These are phyloP conservation scores for Pseudodiploospora longispora DNA, from an alignment of 2,329 filamentous ascomycete species.

Conservation along the genomic window DNA sequence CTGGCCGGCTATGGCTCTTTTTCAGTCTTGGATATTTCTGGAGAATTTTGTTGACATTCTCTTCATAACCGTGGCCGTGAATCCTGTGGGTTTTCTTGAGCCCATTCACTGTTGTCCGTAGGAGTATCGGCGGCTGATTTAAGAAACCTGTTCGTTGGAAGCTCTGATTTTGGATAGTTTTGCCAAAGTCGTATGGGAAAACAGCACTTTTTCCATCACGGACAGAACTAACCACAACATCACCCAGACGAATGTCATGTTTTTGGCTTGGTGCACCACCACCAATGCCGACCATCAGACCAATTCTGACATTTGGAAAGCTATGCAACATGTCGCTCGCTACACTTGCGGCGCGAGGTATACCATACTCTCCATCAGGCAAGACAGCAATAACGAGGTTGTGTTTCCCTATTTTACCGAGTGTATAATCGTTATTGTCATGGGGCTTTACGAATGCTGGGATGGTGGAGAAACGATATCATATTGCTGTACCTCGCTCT, in stretches of 20 bases:
- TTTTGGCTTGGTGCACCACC: slow-evolving; percentile 26
- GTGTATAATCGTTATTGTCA: slow-evolving; percentile 12
- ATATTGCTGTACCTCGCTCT: too few species aligned
- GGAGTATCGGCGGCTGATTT: slow-evolving; percentile 10
- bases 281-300: slow-evolving; percentile 12
- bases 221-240: slow-evolving; percentile 14
- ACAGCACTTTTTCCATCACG: slow-evolving; percentile 10
- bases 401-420: slow-evolving; percentile 12
- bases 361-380: slow-evolving; percentile 12
- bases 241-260: slow-evolving; percentile 26
- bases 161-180: slow-evolving; percentile 9
- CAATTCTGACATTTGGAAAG: slow-evolving; percentile 22
- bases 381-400: slow-evolving; percentile 15
- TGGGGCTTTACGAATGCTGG: slow-evolving; percentile 15
- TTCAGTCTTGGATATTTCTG: slow-evolving; percentile 6
- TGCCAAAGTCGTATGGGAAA: slow-evolving; percentile 18
- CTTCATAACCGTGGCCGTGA: slow-evolving; percentile 10
- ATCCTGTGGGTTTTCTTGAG: slow-evolving; percentile 6
- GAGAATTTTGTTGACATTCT: slow-evolving; percentile 1
- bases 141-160: slow-evolving; percentile 10
- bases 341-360: slow-evolving; percentile 14
- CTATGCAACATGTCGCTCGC: slow-evolving; percentile 20
- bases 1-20: slow-evolving; percentile 8
- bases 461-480: too few species aligned
- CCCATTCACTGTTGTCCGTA: slow-evolving; percentile 4